phyloP scores from a whole-genome alignment of 2,329 filamentous ascomycete genomes.

The Colletotrichum tanaceti region DNA sequence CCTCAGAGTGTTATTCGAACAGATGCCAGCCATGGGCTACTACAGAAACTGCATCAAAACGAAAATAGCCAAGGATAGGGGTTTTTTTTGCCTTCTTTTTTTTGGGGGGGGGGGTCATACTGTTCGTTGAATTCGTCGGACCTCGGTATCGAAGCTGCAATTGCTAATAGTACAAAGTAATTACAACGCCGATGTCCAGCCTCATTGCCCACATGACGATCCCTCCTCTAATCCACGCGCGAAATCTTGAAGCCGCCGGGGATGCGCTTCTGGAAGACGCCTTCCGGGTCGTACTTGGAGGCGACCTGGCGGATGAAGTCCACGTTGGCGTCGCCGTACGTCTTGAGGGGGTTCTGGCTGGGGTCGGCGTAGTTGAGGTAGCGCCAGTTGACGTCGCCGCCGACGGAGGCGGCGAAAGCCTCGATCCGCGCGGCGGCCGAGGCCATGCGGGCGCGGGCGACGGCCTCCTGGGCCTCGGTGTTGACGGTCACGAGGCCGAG shows the following conservation, averaged over 20 bases:
- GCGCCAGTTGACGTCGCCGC: conserved; percentile 52
- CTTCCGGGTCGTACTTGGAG: conserved; percentile 49
- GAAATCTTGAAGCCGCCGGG: conserved; percentile 43
- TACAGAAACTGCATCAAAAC: too few species aligned
- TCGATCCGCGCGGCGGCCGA: conserved; percentile 21
- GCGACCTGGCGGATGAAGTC: conserved; percentile 45
- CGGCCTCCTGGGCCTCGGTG: neutral
- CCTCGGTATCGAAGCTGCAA: too few species aligned
- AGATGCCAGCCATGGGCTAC: too few species aligned
- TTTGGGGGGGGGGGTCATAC: too few species aligned
- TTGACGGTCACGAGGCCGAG: too few species aligned
- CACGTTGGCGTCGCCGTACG: conserved; percentile 52
- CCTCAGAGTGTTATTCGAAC: too few species aligned
- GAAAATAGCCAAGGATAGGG: too few species aligned
- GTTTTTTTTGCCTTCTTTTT: too few species aligned
- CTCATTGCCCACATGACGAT: too few species aligned
- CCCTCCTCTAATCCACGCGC: neutral
- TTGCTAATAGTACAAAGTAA: too few species aligned
- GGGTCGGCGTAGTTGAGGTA: conserved; percentile 58
- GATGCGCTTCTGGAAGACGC: conserved; percentile 48
- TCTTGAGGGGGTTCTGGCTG: conserved; percentile 50
- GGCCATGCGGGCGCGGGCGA: neutral
- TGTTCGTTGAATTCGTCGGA: too few species aligned
- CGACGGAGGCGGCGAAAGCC: conserved; percentile 29
- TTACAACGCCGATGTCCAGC: too few species aligned